A percentile compares a stretch with the other conserved stretches of the same genome.
Evolutionary conservation across 2,329 filamentous ascomycete genomes (phyloP).

Genomic region (Colletotrichum neosansevieriae): DNA sequence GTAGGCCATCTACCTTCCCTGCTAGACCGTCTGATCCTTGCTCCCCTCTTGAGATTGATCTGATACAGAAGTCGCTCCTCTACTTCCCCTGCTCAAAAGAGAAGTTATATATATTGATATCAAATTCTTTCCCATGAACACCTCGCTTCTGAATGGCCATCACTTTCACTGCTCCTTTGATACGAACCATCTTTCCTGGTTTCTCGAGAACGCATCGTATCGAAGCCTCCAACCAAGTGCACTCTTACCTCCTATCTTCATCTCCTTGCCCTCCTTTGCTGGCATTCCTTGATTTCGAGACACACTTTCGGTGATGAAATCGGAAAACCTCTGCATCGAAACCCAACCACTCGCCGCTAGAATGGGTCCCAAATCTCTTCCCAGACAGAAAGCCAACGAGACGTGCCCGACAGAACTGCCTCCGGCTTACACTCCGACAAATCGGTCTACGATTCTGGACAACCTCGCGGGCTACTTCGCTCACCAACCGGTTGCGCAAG

Average conservation of each 20-base stretch:
- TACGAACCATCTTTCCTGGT: not conserved
- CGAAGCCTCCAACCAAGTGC: too few relatives aligned
- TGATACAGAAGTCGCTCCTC: not conserved
- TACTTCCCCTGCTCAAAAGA: not conserved
- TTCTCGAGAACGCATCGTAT: too few relatives aligned
- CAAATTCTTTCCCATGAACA: not conserved
- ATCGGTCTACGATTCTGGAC: slow-evolving; percentile 70
- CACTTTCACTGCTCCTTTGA: not conserved
- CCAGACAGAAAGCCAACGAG: slow-evolving; percentile 14
- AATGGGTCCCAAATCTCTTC: not conserved
- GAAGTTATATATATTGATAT: slow-evolving; percentile 1
- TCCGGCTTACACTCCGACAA: slow-evolving; percentile 39
- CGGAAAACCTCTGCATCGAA: not conserved
- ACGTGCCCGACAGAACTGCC: slow-evolving; percentile 24
- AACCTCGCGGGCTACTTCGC: slow-evolving; percentile 64
- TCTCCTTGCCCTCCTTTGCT: not conserved
- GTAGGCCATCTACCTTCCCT: too few relatives aligned
- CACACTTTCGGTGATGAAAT: not conserved
- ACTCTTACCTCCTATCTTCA: not conserved
- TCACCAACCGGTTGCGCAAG: not conserved
- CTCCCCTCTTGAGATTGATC: not conserved
- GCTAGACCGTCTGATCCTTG: too few relatives aligned
- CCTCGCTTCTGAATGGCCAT: not conserved
- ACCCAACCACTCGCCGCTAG: not conserved
- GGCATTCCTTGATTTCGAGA: not conserved